Evolutionary conservation across 352 stramenopile genomes (phyloP), one percentile per base, ranked within the genome.

Genomic region (Vaucheria bursata): DNA sequence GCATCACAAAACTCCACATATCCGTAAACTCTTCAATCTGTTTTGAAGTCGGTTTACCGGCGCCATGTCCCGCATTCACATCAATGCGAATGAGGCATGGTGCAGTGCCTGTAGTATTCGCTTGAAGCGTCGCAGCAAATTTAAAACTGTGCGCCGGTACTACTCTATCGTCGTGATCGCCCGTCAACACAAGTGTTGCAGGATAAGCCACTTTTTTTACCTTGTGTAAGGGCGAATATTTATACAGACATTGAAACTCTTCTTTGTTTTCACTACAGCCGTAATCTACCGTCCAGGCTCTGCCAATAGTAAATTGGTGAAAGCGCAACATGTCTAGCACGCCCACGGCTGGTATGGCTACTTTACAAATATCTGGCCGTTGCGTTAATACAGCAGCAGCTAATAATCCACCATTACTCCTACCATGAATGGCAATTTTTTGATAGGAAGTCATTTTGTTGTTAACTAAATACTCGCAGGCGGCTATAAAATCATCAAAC

Each of bases 141-240:
- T 95, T 95, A 88, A 90, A 93, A 83, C 89, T 94, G 83, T 95
- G 91, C 75, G 93, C 80, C 0, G 91, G 91, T 70, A 94, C 90
- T 53, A 95, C 91, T 34, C 91, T 87, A 73, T 95, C 91, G 59
- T 95, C 91, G 78, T 95, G 91, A 81, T 95, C 91, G 7, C 90
- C 77, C 6, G 79, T 85, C 8, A 72, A 93, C 31, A 94, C 80
- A 6, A 94, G 85, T 67, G 91, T 87, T 1, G 90, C 89, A 25
- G 90, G 90, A 80, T 92, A 94, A 4, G 85, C 86, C 5, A 78
- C 67, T 37, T 65, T 35, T 0, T 88, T 87, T 29, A 95, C 90
- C 75, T 94, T 95, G 89, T 95, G 90, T 74, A 82, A 79, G 0
- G 90, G 90, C 34, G 90, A 95, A 84, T 95, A 95, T 75, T 86